These are phyloP conservation scores for Diatrype stigma DNA, from an alignment of 2,329 filamentous ascomycete genomes.

Conservation along the genomic window DNA sequence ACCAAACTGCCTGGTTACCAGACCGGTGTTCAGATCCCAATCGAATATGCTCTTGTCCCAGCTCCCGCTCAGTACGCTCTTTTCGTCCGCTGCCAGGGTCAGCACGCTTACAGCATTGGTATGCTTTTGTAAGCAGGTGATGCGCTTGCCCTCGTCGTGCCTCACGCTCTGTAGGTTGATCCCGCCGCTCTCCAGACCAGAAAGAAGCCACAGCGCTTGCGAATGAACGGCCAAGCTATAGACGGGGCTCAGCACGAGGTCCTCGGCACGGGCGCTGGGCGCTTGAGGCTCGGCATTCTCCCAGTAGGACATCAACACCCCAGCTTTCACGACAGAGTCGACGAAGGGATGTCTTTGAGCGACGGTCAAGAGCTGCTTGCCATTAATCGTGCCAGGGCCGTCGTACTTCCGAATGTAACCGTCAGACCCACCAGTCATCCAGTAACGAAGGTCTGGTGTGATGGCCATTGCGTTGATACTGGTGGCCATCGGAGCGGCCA, in stretches of 20 bases:
- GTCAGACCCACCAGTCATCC: conserved; percentile 89
- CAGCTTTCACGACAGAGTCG: conserved; percentile 93
- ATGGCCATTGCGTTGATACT: conserved; percentile 91
- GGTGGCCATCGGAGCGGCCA: conserved; percentile 91
- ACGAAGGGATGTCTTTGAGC: conserved; percentile 96
- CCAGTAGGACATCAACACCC: conserved; percentile 94
- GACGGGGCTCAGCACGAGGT: conserved; percentile 74
- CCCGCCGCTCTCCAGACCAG: conserved; percentile 81
- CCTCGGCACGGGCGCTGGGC: conserved; percentile 42
- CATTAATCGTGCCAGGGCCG: conserved; percentile 90
- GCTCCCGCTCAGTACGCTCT: conserved; percentile 81
- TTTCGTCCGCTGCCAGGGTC: conserved; percentile 77
- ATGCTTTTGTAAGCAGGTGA: conserved; percentile 76
- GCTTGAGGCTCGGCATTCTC: conserved; percentile 79
- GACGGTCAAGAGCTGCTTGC: conserved; percentile 87
- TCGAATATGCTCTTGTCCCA: conserved; percentile 95
- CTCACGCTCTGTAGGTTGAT: conserved; percentile 93
- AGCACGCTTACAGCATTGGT: conserved; percentile 89
- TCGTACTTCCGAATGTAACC: conserved; percentile 98
- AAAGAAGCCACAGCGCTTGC: conserved; percentile 85
- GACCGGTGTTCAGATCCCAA: conserved; percentile 90
- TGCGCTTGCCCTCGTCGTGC: conserved; percentile 90
- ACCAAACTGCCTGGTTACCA: conserved; percentile 70
- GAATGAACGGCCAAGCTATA: conserved; percentile 92
- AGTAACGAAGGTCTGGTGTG: conserved; percentile 91